Evolutionary conservation across 176 grass and related monocot genomes (phyloP).

Genomic region (Cenchrus americanus): DNA sequence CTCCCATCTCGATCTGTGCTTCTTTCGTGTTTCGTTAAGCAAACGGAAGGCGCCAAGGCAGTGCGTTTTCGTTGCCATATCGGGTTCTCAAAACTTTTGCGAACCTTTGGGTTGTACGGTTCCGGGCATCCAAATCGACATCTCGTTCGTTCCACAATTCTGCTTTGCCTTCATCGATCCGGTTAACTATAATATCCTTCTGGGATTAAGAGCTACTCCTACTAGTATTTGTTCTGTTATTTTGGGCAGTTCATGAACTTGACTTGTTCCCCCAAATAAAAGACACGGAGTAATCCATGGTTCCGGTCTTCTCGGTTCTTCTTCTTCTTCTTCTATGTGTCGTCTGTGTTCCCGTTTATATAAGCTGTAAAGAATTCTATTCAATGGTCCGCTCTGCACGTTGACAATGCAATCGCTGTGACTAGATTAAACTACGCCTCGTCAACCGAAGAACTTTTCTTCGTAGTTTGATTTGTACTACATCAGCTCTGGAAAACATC

Average conservation of each 20-base stretch:
- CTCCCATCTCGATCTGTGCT: not conserved
- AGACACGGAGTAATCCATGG: not conserved
- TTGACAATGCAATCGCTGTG: slow-evolving; percentile 1
- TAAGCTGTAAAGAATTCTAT: not conserved
- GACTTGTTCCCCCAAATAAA: not conserved
- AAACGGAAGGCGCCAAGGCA: not conserved
- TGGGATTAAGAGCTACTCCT: not conserved
- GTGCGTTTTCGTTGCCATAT: not conserved
- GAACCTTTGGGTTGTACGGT: not conserved
- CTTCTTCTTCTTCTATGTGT: not conserved
- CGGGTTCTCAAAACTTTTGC: not conserved
- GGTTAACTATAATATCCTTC: not conserved
- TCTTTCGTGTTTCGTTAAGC: slow-evolving; percentile 1
- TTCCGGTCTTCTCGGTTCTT: slow-evolving; percentile 18
- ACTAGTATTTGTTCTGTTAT: not conserved
- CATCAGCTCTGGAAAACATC: not conserved
- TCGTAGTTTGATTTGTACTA: not conserved
- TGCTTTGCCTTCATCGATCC: not conserved
- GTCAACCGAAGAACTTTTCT: slow-evolving; percentile 9
- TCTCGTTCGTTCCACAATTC: not conserved
- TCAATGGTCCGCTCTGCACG: slow-evolving; percentile 18
- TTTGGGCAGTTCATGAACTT: not conserved
- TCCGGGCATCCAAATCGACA: not conserved
- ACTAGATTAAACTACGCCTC: slow-evolving; percentile 8
- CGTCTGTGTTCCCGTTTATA: not conserved